Evolutionary conservation across 2,329 filamentous ascomycete species (phyloP).

Genomic region (Fusarium marasasianum): DNA sequence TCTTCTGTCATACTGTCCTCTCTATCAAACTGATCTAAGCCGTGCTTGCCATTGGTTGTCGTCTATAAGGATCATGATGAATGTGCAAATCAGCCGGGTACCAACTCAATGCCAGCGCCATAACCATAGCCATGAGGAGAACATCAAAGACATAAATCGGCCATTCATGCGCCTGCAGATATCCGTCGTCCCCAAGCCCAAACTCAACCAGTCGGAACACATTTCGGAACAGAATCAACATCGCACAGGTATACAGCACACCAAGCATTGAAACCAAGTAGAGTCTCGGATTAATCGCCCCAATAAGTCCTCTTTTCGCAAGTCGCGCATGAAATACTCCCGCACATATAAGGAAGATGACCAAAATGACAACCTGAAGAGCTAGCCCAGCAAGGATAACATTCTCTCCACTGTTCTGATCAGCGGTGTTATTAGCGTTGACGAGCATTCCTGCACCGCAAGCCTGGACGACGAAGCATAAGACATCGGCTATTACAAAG

Average conservation of each 20-base stretch:
- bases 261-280: background rate
- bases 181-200: background rate
- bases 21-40: background rate
- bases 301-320: background rate
- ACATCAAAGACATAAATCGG: background rate
- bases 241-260: background rate
- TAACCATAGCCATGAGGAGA: background rate
- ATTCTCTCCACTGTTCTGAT: background rate
- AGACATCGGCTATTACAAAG: background rate
- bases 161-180: background rate
- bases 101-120: background rate
- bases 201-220: background rate
- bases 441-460: background rate
- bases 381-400: background rate
- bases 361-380: background rate
- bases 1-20: rapidly evolving
- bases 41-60: background rate
- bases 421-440: background rate
- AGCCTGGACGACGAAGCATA: background rate
- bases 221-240: background rate
- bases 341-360: background rate
- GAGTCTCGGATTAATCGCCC: background rate
- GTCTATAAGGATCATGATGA: background rate
- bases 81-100: background rate
- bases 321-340: background rate